Conservation (phyloP, 2,329 filamentous ascomycete genomes). For the Aspergillus alliaceus region DNA sequence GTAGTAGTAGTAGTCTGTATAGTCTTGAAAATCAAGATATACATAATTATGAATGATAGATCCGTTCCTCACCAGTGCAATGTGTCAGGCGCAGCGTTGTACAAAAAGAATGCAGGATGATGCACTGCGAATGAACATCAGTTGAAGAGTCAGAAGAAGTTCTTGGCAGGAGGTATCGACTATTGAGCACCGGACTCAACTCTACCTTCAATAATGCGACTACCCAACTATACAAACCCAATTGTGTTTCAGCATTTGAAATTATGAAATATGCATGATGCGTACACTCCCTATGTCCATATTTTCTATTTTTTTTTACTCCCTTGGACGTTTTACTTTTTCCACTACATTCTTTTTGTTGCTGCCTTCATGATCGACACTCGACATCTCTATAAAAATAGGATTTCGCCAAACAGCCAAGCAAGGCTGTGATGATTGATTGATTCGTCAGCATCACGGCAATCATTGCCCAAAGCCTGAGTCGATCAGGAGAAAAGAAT, state of each 20-base stretch:
- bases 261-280: background rate
- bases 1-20: too few species aligned
- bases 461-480: background rate
- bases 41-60: background rate
- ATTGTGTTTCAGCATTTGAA: background rate
- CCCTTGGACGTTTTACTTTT: background rate
- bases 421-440: background rate
- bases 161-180: conserved; percentile 2
- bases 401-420: background rate
- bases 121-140: background rate
- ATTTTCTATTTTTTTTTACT: background rate
- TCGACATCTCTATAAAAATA: background rate
- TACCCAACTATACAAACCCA: background rate
- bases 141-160: background rate
- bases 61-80: background rate
- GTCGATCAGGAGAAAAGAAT: background rate
- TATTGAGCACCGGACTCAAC: background rate
- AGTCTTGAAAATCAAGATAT: background rate
- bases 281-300: too few species aligned
- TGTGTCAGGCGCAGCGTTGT: background rate
- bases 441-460: background rate
- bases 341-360: background rate
- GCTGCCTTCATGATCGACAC: background rate
- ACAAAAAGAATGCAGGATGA: background rate
- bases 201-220: background rate